These are phyloP conservation scores for Lentinula lateritia DNA, from an alignment of 768 basidiomycete genomes.

Conservation along the genomic window DNA sequence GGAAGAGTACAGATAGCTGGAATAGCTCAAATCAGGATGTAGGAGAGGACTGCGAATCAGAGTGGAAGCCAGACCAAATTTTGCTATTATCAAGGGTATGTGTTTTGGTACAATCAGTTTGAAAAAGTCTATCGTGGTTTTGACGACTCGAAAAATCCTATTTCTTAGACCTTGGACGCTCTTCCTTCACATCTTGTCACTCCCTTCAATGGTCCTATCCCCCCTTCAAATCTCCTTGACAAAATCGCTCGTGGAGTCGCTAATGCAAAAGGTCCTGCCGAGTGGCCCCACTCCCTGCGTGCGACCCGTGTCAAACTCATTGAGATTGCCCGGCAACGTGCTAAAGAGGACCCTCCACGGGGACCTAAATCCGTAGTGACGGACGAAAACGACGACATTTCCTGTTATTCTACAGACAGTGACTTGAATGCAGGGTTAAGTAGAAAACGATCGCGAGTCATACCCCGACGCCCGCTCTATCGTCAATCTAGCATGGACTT, in stretches of 20 bases:
- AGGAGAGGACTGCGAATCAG: slow-evolving; percentile 58
- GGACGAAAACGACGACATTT: slow-evolving; percentile 38
- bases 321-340: slow-evolving; percentile 66
- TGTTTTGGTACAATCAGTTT: slow-evolving; percentile 13
- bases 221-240: slow-evolving; percentile 82
- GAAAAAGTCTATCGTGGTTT: not conserved
- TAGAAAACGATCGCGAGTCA: slow-evolving; percentile 20
- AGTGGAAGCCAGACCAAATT: slow-evolving; percentile 74
- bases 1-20: slow-evolving; percentile 82
- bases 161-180: slow-evolving; percentile 70
- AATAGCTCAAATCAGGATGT: slow-evolving; percentile 68
- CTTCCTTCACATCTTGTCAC: slow-evolving; percentile 82
- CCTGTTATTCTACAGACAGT: slow-evolving; percentile 20
- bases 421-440: slow-evolving; percentile 43
- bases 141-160: not conserved
- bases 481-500: slow-evolving; percentile 89
- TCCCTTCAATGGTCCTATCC: slow-evolving; percentile 79
- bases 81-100: slow-evolving; percentile 62
- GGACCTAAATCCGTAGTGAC: slow-evolving; percentile 33
- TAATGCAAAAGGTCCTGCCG: slow-evolving; percentile 66
- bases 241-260: slow-evolving; percentile 77
- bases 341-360: slow-evolving; percentile 40
- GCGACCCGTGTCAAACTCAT: slow-evolving; percentile 80
- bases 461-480: slow-evolving; percentile 53
- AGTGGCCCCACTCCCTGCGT: slow-evolving; percentile 81